Conservation (phyloP, 2,329 filamentous ascomycete species). For the Didymella pomorum region DNA sequence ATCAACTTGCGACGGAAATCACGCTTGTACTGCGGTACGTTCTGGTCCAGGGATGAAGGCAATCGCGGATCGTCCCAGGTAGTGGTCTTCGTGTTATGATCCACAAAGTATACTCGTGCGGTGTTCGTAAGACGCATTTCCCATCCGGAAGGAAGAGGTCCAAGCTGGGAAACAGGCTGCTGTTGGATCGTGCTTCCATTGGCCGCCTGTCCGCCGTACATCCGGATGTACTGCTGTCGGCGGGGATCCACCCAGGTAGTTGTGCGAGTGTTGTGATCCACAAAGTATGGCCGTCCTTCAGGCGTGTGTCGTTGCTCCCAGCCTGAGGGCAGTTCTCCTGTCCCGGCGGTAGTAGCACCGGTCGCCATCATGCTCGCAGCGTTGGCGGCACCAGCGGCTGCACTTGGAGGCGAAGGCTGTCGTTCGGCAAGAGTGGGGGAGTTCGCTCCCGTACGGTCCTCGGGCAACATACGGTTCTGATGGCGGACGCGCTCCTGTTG, state of each 20-base stretch:
- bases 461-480: conserved; percentile 93
- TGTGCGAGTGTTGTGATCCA: conserved; percentile 97
- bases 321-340: conserved; percentile 90
- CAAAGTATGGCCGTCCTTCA: conserved; percentile 94
- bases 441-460: conserved; percentile 91
- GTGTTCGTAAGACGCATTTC: conserved; percentile 99
- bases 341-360: conserved; percentile 90
- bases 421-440: conserved; percentile 77
- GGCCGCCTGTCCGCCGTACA: conserved; percentile 89
- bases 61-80: conserved; percentile 98
- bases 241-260: conserved; percentile 99
- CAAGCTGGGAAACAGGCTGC: conserved; percentile 95
- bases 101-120: conserved; percentile 96
- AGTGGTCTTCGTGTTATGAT: conserved; percentile 99
- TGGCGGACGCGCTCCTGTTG: conserved; percentile 92
- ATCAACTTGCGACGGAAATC: conserved; percentile 98
- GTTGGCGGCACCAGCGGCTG: conserved; percentile 50
- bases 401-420: conserved; percentile 51
- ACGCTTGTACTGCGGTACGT: conserved; percentile 98
- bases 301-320: conserved; percentile 98
- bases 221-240: conserved; percentile 96
- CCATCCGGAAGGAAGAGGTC: conserved; percentile 95
- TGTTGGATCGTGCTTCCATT: conserved; percentile 87
- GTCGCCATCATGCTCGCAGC: conserved; percentile 91
- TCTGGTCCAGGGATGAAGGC: conserved; percentile 95